phyloP scores from a whole-genome alignment of 2,329 filamentous ascomycete genomes.

The Cladosporium austrohemisphaericum region DNA sequence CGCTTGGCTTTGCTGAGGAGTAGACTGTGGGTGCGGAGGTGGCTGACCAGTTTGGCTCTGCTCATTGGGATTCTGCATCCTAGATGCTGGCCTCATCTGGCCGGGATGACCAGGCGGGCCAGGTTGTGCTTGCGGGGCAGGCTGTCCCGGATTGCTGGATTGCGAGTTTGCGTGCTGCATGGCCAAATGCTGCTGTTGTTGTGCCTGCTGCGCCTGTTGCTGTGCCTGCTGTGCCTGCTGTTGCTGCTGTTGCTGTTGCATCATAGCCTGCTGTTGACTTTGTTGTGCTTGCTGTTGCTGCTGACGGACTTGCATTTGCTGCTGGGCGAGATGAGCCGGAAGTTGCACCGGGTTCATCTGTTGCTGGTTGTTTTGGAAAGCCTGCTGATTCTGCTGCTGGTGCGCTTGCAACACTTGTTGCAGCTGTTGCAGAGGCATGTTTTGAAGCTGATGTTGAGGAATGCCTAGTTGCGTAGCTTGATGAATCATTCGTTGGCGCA shows the following conservation, averaged over 20 bases:
- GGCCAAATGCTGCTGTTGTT: constrained; percentile 35
- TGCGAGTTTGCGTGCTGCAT: constrained; percentile 50
- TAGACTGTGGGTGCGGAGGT: constrained; percentile 26
- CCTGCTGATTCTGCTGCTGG: constrained; percentile 36
- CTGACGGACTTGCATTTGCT: constrained; percentile 21
- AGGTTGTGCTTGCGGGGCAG: constrained; percentile 38
- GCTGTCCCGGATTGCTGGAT: constrained; percentile 47
- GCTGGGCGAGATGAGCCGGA: constrained; percentile 22
- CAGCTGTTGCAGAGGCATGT: constrained; percentile 40
- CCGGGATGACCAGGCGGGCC: constrained; percentile 33
- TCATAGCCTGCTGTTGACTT: constrained; percentile 19
- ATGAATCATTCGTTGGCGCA: constrained; percentile 22
- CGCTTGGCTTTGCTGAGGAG: constrained; percentile 23
- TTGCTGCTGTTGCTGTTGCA: constrained; percentile 15
- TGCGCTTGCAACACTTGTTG: constrained; percentile 32
- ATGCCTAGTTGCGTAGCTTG: constrained; percentile 37
- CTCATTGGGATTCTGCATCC: constrained; percentile 32
- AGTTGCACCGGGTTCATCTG: constrained; percentile 19
- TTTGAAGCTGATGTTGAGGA: constrained; percentile 51
- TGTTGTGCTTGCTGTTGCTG: constrained; percentile 20
- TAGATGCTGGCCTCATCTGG: constrained; percentile 40
- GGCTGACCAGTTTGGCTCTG: constrained; percentile 21
- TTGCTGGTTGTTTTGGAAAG: constrained; percentile 33
- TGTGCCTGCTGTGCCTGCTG: constrained; percentile 25
- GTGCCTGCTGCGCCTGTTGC: constrained; percentile 27